Base-by-base conservation (phyloP, 2,329 filamentous ascomycete genomes). In the Hortaea werneckii region DNA sequence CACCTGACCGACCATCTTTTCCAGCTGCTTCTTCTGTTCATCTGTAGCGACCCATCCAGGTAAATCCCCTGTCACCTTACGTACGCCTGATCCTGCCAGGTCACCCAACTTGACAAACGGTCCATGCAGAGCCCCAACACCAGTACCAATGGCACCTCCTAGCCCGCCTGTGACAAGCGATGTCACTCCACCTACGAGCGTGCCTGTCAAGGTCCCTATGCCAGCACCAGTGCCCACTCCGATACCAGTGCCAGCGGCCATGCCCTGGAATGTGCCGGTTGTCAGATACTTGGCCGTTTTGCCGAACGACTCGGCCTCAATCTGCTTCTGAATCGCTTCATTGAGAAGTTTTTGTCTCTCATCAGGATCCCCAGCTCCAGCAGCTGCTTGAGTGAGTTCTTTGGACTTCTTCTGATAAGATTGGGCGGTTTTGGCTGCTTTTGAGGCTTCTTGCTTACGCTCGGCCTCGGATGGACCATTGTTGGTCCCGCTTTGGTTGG, bases 291-390 rank as follows among this genome's bases (percentile, higher is more conserved):
- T 61, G 10, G 60, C 60, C 2, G 56, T 57, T 49, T 63, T 63
- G 11, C 60, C 60, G 27, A 59, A 60, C 0, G 56, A 56, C 40
- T 62, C 58, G 29, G 60, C 57, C 29, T 55, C 55, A 30, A 61
- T 50, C 30, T 58, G 46, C 40, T 57, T 54, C 38, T 59, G 48
- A 6, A 63, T 45, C 11, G 58, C 57, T 44, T 61, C 40, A 26
- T 62, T 56, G 27, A 63, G 46, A n/a, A 63, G 47, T 42, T 61
- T 57, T 34, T 63, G 59, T 13, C 60, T 45, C 39, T 62, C 59
- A 7, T 61, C 54, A 0, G 60, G 56, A 41, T 63, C 60, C n/a
- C 50, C 58, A 13, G 58, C 56, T 9, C 50, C 58, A 29, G 54
- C 47, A 12, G 59, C 59, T 8, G 59, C 59, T 38, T 59, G 42